Evolutionary conservation across 352 stramenopile species (phyloP).

Genomic region (Pythium rhizo-oryzae): DNA sequence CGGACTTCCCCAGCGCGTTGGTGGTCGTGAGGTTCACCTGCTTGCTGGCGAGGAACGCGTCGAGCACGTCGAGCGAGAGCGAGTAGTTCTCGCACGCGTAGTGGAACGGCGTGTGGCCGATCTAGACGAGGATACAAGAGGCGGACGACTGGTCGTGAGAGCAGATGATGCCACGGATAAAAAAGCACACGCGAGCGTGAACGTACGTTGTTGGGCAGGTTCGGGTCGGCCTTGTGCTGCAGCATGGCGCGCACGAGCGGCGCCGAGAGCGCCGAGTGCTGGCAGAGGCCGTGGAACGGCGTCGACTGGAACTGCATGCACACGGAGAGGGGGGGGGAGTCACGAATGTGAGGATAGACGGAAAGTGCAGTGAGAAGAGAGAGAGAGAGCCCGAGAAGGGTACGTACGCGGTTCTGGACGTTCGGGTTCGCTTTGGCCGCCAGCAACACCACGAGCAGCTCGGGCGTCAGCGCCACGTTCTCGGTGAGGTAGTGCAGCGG

Average conservation of each 20-base stretch:
- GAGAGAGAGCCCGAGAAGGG: no score
- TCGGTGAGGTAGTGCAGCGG: slow-evolving; percentile 66
- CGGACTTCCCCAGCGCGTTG: slow-evolving; percentile 71
- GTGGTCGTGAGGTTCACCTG: slow-evolving; percentile 63
- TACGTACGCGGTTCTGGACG: slow-evolving; percentile 69
- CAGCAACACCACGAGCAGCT: slow-evolving; percentile 47
- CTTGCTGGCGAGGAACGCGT: slow-evolving; percentile 59
- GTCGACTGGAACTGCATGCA: slow-evolving; percentile 83
- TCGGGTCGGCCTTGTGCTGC: slow-evolving; percentile 67
- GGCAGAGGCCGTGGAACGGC: slow-evolving; percentile 72
- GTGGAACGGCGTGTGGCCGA: slow-evolving; percentile 75
- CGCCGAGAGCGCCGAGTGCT: slow-evolving; percentile 55
- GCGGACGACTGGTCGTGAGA: no score
- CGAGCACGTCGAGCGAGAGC: slow-evolving; percentile 59
- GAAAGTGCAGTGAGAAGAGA: no score
- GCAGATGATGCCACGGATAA: no score
- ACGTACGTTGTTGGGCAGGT: slow-evolving; percentile 76
- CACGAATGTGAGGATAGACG: no score
- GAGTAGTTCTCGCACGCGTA: slow-evolving; percentile 72
- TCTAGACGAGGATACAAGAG: no score
- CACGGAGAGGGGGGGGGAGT: no score
- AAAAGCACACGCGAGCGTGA: no score
- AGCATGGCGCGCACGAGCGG: slow-evolving; percentile 51
- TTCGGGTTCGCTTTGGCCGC: slow-evolving; percentile 50
- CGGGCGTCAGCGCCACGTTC: slow-evolving; percentile 44